phyloP scores from a whole-genome alignment of 768 basidiomycete species.

The Lactarius psammicola region DNA sequence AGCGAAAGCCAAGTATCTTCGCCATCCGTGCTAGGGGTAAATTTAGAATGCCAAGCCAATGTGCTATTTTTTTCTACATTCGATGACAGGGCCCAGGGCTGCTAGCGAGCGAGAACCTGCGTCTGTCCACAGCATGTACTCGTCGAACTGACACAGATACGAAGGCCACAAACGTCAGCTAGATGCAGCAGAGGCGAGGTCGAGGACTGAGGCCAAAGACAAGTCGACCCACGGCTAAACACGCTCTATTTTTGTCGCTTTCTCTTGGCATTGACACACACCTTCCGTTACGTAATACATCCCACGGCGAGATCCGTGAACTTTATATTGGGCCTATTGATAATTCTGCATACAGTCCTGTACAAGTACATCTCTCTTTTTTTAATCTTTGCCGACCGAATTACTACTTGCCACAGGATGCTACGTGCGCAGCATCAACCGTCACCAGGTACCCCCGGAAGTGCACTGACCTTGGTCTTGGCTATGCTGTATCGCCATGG shows the following conservation, averaged over 20 bases:
- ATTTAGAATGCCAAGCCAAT: conserved; percentile 31
- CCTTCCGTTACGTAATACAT: not conserved
- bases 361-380: not conserved
- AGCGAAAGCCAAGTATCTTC: conserved; percentile 26
- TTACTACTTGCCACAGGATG: conserved; percentile 27
- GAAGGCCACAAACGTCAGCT: not conserved
- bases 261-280: conserved; percentile 16
- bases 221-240: not conserved
- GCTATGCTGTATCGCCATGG: conserved; percentile 29
- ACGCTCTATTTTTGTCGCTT: conserved; percentile 19
- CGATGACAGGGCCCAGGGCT: conserved; percentile 15
- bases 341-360: conserved; percentile 34
- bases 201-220: not conserved
- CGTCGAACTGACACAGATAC: not conserved
- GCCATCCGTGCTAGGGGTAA: conserved; percentile 26
- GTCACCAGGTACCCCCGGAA: conserved; percentile 39
- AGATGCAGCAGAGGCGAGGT: not conserved
- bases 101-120: not conserved
- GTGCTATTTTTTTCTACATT: conserved; percentile 25
- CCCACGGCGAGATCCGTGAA: conserved; percentile 43
- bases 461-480: conserved; percentile 44
- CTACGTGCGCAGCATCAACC: conserved; percentile 40
- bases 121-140: not conserved
- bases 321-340: conserved; percentile 43
- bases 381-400: conserved; percentile 1